Conservation (phyloP, 1,139 yeast species). For the Geotrichum australiense region DNA sequence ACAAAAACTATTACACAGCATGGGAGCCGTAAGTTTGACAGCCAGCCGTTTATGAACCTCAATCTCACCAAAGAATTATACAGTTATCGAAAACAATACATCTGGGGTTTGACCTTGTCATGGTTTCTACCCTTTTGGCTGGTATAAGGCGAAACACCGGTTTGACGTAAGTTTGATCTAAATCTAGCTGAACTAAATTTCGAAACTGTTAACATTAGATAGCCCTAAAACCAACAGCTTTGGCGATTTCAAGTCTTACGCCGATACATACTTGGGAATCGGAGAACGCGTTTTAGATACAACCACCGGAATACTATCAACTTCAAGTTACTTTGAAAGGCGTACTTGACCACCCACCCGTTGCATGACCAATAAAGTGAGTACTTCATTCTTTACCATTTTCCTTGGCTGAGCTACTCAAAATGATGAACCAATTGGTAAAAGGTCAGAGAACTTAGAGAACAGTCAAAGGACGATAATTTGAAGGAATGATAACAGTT, state of each 20-base stretch:
- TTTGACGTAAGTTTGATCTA: conserved; percentile 40
- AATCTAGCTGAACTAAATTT: background rate
- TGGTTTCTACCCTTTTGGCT: conserved; percentile 77
- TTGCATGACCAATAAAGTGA: too few species aligned
- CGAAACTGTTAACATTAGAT: conserved; percentile 23
- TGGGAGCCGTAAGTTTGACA: too few species aligned
- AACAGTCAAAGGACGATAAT: background rate
- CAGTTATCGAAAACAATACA: too few species aligned
- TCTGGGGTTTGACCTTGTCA: conserved; percentile 66
- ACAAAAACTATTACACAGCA: too few species aligned
- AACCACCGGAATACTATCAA: conserved; percentile 61
- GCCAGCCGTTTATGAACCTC: too few species aligned
- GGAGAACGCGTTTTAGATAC: conserved; percentile 81
- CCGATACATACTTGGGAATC: conserved; percentile 59
- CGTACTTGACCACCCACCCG: too few species aligned
- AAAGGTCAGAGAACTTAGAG: conserved; percentile 6
- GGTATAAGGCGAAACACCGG: conserved; percentile 89
- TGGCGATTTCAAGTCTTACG: conserved; percentile 42
- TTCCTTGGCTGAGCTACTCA: too few species aligned
- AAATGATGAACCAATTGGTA: conserved; percentile 11
- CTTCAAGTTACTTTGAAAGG: conserved; percentile 67
- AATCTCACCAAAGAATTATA: too few species aligned
- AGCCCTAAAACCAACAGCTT: conserved; percentile 36
- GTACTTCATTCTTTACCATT: too few species aligned
- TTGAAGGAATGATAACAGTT: background rate